Evolutionary conservation across 2,329 filamentous ascomycete species (phyloP).

Genomic region (Didymella lethalis): DNA sequence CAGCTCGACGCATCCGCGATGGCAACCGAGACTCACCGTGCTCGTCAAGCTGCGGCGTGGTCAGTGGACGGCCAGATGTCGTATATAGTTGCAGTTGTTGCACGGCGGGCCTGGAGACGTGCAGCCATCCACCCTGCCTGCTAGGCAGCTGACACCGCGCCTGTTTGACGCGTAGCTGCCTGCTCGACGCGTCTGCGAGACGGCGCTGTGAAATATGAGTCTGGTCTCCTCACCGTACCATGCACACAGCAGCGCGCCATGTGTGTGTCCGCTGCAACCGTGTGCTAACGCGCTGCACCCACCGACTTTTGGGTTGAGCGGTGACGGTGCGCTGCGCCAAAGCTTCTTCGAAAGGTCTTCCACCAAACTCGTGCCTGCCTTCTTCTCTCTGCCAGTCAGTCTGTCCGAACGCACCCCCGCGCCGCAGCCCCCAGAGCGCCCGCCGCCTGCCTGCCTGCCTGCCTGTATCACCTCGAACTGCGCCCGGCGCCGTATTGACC

Average conservation of each 20-base stretch:
- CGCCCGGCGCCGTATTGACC: slow-evolving; percentile 8
- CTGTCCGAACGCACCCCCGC: slow-evolving; percentile 8
- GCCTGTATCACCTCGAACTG: slow-evolving; percentile 5
- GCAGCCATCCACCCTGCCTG: slow-evolving; percentile 5
- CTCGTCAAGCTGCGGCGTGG: slow-evolving; percentile 4
- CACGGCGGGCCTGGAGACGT: background rate
- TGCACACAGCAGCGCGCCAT: slow-evolving; percentile 18
- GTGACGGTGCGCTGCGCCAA: slow-evolving; percentile 18
- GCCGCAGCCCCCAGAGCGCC: slow-evolving; percentile 3
- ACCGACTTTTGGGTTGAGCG: slow-evolving; percentile 19
- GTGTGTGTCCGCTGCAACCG: slow-evolving; percentile 17
- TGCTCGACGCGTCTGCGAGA: slow-evolving; percentile 21
- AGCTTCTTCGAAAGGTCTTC: slow-evolving; percentile 19
- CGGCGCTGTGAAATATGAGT: slow-evolving; percentile 17
- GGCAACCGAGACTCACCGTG: slow-evolving; percentile 12
- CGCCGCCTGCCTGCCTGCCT: background rate
- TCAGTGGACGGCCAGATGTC: slow-evolving; percentile 9
- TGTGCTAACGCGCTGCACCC: slow-evolving; percentile 21
- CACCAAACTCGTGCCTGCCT: slow-evolving; percentile 10
- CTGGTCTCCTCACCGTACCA: slow-evolving; percentile 14
- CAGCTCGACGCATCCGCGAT: slow-evolving; percentile 22
- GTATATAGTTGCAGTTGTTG: slow-evolving; percentile 14
- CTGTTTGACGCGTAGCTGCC: slow-evolving; percentile 23
- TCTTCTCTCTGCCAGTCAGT: slow-evolving; percentile 21
- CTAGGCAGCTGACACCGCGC: slow-evolving; percentile 25